Evolutionary conservation across 208 protist genomes (phyloP).

Genomic region (Zelonia costaricensis): DNA sequence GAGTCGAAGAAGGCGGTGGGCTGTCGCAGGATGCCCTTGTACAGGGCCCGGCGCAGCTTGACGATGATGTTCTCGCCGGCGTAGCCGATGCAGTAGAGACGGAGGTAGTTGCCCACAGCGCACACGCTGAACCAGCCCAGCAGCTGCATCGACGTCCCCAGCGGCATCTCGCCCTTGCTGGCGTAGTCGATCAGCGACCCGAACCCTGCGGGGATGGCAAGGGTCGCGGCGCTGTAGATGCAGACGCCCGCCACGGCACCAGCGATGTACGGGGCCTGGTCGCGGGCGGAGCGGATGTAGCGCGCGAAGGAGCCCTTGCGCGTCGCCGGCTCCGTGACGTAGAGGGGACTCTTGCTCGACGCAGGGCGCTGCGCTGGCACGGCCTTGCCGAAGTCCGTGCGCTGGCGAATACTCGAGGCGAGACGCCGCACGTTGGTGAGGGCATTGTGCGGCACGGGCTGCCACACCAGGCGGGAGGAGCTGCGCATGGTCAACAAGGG

Average conservation of each 20-base stretch:
- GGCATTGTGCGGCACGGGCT: constrained; percentile 27
- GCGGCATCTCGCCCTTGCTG: constrained; percentile 77
- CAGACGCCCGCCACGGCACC: constrained; percentile 67
- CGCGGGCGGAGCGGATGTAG: constrained; percentile 50
- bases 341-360: constrained; percentile 38
- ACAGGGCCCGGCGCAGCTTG: constrained; percentile 64
- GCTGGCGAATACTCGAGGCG: constrained; percentile 47
- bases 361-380: constrained; percentile 69
- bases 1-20: constrained; percentile 82
- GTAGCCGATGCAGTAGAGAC: constrained; percentile 72
- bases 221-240: constrained; percentile 78
- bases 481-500: too few relatives aligned
- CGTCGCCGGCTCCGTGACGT: constrained; percentile 63
- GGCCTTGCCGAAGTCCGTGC: constrained; percentile 73
- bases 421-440: constrained; percentile 20
- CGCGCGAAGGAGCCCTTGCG: constrained; percentile 65
- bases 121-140: constrained; percentile 71
- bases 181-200: constrained; percentile 84
- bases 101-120: constrained; percentile 69
- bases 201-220: constrained; percentile 83
- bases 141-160: constrained; percentile 78
- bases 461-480: constrained; percentile 57
- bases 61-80: constrained; percentile 80
- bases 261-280: constrained; percentile 58
- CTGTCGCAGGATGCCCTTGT: constrained; percentile 65